These are phyloP conservation scores for Candida tunisiensis DNA, from an alignment of 1,139 yeast species.

Conservation along the genomic window DNA sequence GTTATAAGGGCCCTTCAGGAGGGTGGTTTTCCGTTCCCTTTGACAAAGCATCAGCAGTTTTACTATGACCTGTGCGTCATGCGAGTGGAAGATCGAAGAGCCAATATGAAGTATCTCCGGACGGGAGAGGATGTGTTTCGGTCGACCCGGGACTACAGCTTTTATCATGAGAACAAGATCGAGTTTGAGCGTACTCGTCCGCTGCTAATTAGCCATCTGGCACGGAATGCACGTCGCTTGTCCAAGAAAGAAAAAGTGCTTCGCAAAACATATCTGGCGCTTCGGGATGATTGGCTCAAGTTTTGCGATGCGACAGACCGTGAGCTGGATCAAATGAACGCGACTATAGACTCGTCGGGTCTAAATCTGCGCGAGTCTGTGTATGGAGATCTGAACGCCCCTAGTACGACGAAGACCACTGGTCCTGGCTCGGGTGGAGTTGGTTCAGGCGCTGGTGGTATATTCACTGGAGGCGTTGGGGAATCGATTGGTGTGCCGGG, in stretches of 20 bases:
- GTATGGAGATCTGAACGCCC: too few species aligned
- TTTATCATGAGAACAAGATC: not conserved
- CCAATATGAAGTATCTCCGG: conserved; percentile 1
- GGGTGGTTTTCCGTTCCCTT: too few species aligned
- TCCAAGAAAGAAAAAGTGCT: not conserved
- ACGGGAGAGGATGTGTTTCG: not conserved
- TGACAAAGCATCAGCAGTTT: too few species aligned
- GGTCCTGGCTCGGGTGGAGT: not conserved
- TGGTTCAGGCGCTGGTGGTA: not conserved
- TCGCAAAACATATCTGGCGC: not conserved
- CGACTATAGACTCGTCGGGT: too few species aligned
- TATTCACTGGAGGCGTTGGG: conserved; percentile 1
- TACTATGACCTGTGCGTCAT: too few species aligned
- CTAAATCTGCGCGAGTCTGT: too few species aligned
- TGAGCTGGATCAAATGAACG: not conserved
- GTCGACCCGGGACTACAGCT: not conserved
- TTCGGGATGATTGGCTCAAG: conserved; percentile 1
- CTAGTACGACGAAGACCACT: not conserved
- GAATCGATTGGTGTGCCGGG: conserved; percentile 3
- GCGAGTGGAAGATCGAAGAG: too few species aligned
- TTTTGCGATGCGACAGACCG: conserved; percentile 2
- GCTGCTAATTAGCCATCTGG: not conserved
- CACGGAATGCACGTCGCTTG: not conserved
- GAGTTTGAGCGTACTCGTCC: not conserved
- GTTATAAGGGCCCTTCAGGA: too few species aligned